These are phyloP conservation scores for Rhynchosporium secalis DNA, from an alignment of 2,329 filamentous ascomycete species.

Conservation along the genomic window DNA sequence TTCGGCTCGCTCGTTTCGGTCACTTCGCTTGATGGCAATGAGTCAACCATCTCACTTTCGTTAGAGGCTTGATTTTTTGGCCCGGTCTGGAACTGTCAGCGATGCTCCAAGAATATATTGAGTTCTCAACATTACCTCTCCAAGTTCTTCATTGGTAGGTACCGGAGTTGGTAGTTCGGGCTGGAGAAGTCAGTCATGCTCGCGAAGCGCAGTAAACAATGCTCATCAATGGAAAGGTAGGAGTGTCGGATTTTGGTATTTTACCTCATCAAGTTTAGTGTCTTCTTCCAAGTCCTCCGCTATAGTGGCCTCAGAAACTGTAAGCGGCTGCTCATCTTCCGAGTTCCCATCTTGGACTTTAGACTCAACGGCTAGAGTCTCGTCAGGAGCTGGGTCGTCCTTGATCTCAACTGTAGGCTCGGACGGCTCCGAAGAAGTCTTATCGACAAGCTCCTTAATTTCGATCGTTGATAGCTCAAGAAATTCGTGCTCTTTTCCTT, in stretches of 20 bases:
- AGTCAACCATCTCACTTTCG: background rate
- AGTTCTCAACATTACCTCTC: background rate
- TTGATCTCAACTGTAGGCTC: background rate
- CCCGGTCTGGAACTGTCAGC: constrained; percentile 1
- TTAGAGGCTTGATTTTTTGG: background rate
- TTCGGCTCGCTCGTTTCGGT: too few species aligned
- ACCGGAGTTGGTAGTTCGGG: background rate
- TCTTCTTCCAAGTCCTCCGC: constrained; percentile 3
- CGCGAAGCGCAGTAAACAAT: background rate
- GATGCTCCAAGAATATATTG: background rate
- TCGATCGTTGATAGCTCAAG: background rate
- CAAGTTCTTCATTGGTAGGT: background rate
- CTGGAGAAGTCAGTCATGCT: background rate
- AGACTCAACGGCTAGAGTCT: constrained; percentile 1
- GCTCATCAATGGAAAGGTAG: background rate
- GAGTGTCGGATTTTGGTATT: background rate
- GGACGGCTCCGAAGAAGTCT: background rate
- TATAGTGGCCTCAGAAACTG: background rate
- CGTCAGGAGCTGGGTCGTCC: background rate
- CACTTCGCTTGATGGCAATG: too few species aligned
- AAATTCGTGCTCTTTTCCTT: background rate
- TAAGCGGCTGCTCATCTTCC: background rate
- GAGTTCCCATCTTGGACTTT: constrained; percentile 15
- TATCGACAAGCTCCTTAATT: constrained; percentile 10
- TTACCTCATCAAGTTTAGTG: constrained; percentile 3